Evolutionary conservation across 176 grass and related monocot species (phyloP).

Genomic region (Ananas comosus): DNA sequence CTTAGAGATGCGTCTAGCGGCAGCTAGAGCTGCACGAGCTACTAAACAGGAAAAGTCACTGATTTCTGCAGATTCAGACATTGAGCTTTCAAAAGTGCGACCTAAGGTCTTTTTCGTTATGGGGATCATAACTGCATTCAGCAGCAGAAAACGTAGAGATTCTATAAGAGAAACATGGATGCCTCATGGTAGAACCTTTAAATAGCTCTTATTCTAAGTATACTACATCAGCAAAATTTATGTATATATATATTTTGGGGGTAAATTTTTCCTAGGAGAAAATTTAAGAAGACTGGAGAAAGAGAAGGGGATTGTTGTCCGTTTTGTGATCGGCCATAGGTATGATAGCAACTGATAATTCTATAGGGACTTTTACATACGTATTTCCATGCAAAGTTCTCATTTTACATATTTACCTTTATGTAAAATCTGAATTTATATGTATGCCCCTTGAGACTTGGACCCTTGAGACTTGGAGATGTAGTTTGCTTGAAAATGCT

Average conservation of each 20-base stretch:
- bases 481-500: no score
- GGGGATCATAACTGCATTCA: conserved; percentile 49
- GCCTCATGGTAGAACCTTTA: conserved; percentile 29
- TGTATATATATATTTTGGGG: not conserved
- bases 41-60: conserved; percentile 35
- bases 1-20: conserved; percentile 52
- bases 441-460: no score
- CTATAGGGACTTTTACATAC: no score
- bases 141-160: conserved; percentile 36
- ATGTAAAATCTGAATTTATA: no score
- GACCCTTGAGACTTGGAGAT: no score
- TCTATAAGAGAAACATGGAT: conserved; percentile 55
- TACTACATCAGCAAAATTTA: not conserved
- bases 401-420: no score
- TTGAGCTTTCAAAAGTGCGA: conserved; percentile 14
- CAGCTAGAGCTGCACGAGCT: conserved; percentile 36
- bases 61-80: conserved; percentile 16
- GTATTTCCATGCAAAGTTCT: no score
- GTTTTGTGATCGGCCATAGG: conserved; percentile 66
- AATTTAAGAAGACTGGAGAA: conserved; percentile 34
- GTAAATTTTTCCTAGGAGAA: conserved; percentile 29
- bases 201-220: not conserved
- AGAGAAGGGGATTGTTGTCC: conserved; percentile 55
- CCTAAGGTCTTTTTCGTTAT: conserved; percentile 45
- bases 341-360: conserved; percentile 4